These are phyloP conservation scores for Ceratobasidium sp. DNA, from an alignment of 1,284 basidiomycete species.

Conservation along the genomic window DNA sequence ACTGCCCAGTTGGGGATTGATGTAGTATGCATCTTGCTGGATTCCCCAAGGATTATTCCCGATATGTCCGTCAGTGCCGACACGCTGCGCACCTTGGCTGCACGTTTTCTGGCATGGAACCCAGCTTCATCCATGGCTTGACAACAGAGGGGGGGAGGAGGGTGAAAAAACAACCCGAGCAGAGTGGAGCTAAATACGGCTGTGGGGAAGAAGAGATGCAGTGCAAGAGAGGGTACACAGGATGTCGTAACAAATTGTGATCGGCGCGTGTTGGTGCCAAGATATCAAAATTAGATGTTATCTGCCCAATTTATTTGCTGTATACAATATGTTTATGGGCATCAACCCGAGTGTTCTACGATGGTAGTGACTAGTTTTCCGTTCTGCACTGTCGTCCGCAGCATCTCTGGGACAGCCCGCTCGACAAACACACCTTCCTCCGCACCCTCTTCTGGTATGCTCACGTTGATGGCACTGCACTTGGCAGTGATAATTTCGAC, in stretches of 20 bases:
- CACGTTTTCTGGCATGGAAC: conserved; percentile 45
- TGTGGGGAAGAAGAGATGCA: neutral
- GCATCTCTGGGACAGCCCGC: conserved; percentile 94
- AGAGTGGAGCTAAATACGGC: conserved; percentile 1
- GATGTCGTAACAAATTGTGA: conserved; percentile 30
- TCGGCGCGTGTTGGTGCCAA: conserved; percentile 15
- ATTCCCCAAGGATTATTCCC: neutral
- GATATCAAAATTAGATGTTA: conserved; percentile 11
- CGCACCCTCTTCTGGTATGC: conserved; percentile 85
- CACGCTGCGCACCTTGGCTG: conserved; percentile 36
- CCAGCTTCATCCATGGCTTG: conserved; percentile 48
- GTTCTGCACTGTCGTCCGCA: conserved; percentile 82
- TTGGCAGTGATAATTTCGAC: conserved; percentile 95
- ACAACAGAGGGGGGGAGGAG: neutral
- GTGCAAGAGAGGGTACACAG: conserved; percentile 9
- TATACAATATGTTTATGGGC: conserved; percentile 2
- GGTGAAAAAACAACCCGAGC: neutral
- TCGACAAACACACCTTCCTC: conserved; percentile 95
- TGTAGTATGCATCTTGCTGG: conserved; percentile 38
- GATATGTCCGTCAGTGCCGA: neutral
- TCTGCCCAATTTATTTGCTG: neutral
- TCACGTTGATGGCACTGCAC: conserved; percentile 94
- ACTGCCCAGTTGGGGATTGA: conserved; percentile 28
- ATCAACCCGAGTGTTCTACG: conserved; percentile 86
- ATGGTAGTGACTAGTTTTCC: conserved; percentile 90